Evolutionary conservation across 169 alveolate species (phyloP).

Genomic region (Plasmodium adleri): DNA sequence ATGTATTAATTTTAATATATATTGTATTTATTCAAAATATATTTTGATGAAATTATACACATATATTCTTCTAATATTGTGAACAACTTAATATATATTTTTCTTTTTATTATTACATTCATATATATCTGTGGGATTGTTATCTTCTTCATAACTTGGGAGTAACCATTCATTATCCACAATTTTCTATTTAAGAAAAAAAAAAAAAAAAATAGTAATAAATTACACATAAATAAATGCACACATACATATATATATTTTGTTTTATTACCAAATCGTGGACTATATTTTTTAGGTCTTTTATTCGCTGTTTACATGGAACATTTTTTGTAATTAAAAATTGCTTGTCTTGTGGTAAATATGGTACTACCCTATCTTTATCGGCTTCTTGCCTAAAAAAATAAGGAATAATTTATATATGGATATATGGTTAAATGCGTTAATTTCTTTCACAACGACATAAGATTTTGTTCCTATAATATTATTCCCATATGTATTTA

Average conservation of each 20-base stretch:
- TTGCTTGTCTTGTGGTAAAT: constrained; percentile 79
- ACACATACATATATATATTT: constrained; percentile 4
- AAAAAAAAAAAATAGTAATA: not conserved
- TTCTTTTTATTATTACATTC: constrained; percentile 24
- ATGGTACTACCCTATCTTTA: constrained; percentile 59
- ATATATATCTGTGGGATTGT: constrained; percentile 44
- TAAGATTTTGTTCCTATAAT: not conserved
- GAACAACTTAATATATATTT: not conserved
- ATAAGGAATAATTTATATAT: constrained; percentile 2
- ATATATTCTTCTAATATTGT: too few species aligned
- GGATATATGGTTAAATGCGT: not conserved
- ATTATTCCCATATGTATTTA: not conserved
- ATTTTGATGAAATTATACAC: too few species aligned
- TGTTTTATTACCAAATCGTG: constrained; percentile 46
- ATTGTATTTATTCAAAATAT: too few species aligned
- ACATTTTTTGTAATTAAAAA: constrained; percentile 75
- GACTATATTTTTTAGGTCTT: constrained; percentile 62
- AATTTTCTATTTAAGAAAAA: constrained; percentile 35
- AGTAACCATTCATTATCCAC: constrained; percentile 71
- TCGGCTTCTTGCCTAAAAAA: constrained; percentile 69
- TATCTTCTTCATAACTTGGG: constrained; percentile 70
- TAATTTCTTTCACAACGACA: too few species aligned
- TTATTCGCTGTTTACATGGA: constrained; percentile 78
- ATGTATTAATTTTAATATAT: too few species aligned
- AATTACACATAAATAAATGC: not conserved